These are phyloP conservation scores for Colletotrichum falcatum DNA, from an alignment of 2,329 filamentous ascomycete species.

Conservation along the genomic window DNA sequence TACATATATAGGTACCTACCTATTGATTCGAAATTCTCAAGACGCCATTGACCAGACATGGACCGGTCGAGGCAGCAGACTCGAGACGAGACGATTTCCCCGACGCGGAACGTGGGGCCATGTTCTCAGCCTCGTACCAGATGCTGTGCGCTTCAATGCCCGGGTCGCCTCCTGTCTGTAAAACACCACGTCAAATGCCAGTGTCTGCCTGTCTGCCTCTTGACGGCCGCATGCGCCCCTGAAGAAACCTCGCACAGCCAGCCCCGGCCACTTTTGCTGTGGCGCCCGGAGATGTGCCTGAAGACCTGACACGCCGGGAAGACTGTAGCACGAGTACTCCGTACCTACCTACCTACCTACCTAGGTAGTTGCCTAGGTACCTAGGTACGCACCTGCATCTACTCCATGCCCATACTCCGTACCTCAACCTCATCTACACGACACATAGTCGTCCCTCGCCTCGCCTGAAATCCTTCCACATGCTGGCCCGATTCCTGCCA, in stretches of 20 bases:
- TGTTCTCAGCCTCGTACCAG: neutral
- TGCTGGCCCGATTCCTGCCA: neutral
- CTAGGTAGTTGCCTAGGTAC: too few species aligned
- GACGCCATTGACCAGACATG: too few species aligned
- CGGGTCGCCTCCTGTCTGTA: neutral
- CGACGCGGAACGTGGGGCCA: slow-evolving; percentile 20
- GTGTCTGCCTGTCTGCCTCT: neutral
- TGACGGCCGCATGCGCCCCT: slow-evolving; percentile 1
- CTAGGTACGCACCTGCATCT: too few species aligned
- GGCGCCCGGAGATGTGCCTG: neutral
- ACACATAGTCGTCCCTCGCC: neutral
- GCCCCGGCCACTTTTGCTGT: neutral
- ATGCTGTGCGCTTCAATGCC: slow-evolving; percentile 31
- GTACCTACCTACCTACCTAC: too few species aligned
- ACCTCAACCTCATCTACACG: too few species aligned
- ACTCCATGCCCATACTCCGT: too few species aligned
- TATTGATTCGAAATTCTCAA: neutral
- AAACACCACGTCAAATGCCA: too few species aligned
- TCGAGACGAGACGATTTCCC: slow-evolving; percentile 36
- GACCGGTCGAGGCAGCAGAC: neutral
- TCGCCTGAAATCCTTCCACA: neutral
- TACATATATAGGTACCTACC: too few species aligned
- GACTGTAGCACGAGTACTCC: too few species aligned
- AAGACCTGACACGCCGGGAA: too few species aligned
- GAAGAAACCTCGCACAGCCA: slow-evolving; percentile 2